A percentile compares a stretch with the other conserved stretches of the same genome.
Evolutionary conservation across 352 stramenopile genomes (phyloP).

Genomic region (Phytophthora rubi): DNA sequence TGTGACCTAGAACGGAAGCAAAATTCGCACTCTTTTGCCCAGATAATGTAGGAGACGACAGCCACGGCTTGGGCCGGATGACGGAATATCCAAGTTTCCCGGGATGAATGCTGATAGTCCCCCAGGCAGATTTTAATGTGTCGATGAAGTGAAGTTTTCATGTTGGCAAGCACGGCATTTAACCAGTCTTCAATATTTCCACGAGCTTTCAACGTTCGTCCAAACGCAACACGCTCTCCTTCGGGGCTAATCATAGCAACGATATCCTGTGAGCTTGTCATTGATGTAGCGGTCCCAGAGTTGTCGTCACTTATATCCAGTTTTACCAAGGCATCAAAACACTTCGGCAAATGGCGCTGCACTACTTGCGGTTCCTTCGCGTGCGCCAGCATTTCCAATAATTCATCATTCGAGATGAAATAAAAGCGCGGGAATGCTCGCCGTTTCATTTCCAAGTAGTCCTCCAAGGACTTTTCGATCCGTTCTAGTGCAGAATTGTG

Average conservation of each 20-base stretch:
- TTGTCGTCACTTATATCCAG: slow-evolving; percentile 76
- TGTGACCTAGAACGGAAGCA: slow-evolving; percentile 62
- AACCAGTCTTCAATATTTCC: slow-evolving; percentile 92
- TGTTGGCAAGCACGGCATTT: slow-evolving; percentile 71
- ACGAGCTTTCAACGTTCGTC: slow-evolving; percentile 76
- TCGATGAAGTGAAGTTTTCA: slow-evolving; percentile 73
- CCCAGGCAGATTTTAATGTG: slow-evolving; percentile 80
- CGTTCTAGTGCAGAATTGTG: slow-evolving; percentile 75
- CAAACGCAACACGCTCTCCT: slow-evolving; percentile 81
- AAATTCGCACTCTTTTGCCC: slow-evolving; percentile 72
- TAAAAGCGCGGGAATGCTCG: slow-evolving; percentile 87
- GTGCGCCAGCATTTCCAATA: slow-evolving; percentile 85
- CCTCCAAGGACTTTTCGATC: slow-evolving; percentile 83
- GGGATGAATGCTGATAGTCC: slow-evolving; percentile 87
- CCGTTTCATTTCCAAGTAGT: slow-evolving; percentile 88
- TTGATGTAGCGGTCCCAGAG: slow-evolving; percentile 2
- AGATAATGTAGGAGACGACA: slow-evolving; percentile 91
- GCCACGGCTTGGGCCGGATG: slow-evolving; percentile 92
- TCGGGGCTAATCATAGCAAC: slow-evolving; percentile 84
- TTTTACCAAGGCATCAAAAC: slow-evolving; percentile 82
- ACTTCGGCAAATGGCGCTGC: slow-evolving; percentile 84
- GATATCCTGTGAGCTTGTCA: slow-evolving; percentile 53
- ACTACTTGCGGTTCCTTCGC: slow-evolving; percentile 81
- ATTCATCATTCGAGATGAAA: slow-evolving; percentile 89
- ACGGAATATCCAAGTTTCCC: slow-evolving; percentile 86